These are phyloP conservation scores for Marsdenia floribunda DNA, from an alignment of 257 asterid genomes.

Conservation along the genomic window DNA sequence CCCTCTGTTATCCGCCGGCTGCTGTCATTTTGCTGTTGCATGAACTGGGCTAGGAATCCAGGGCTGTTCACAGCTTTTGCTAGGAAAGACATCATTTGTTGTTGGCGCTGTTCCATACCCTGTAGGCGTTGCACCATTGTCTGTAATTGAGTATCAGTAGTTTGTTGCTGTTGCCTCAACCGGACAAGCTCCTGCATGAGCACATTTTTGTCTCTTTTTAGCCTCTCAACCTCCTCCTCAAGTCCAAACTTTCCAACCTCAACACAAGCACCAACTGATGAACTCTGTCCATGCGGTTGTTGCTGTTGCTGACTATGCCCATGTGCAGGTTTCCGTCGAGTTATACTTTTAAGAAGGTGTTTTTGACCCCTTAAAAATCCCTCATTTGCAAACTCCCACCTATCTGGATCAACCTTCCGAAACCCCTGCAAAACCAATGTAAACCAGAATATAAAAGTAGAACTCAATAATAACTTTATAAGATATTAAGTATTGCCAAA, in stretches of 20 bases:
- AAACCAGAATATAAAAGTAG: slow-evolving; percentile 11
- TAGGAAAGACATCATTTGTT: slow-evolving; percentile 93
- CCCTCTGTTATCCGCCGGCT: slow-evolving; percentile 54
- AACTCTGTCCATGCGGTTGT: slow-evolving; percentile 53
- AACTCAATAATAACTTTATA: neutral
- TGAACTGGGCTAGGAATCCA: slow-evolving; percentile 78
- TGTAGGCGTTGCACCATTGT: slow-evolving; percentile 81
- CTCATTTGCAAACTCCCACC: slow-evolving; percentile 95
- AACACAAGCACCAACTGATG: slow-evolving; percentile 68
- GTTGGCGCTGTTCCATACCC: slow-evolving; percentile 98
- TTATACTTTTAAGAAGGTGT: slow-evolving; percentile 72
- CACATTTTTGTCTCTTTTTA: slow-evolving; percentile 87
- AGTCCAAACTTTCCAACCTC: slow-evolving; percentile 95
- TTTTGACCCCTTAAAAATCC: slow-evolving; percentile 89
- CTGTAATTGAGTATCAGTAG: slow-evolving; percentile 80
- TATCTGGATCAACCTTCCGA: slow-evolving; percentile 85
- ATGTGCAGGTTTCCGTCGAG: slow-evolving; percentile 71
- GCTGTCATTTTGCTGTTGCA: slow-evolving; percentile 79
- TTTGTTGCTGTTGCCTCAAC: slow-evolving; percentile 83
- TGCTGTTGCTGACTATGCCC: slow-evolving; percentile 69
- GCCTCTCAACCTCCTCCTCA: slow-evolving; percentile 88
- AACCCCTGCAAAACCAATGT: slow-evolving; percentile 51
- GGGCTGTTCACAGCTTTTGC: slow-evolving; percentile 98
- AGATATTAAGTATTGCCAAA: neutral
- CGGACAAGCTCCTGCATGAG: slow-evolving; percentile 92